Base-by-base conservation (phyloP, 78 protist genomes). In the Bigelowiella natans region DNA sequence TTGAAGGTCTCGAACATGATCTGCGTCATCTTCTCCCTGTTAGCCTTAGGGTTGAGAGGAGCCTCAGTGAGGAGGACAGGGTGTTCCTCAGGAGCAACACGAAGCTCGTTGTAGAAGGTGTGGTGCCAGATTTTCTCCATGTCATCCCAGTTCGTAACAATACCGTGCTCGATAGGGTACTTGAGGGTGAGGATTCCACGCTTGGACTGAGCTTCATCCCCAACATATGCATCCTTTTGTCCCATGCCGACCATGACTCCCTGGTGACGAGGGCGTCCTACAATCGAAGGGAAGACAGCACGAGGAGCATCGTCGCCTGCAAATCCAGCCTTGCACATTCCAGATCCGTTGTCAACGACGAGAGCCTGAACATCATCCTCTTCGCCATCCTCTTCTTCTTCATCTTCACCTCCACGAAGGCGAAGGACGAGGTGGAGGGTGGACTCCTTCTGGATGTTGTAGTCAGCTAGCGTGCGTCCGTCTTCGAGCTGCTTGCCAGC, bases 241-340 rank as follows among this genome's bases (percentile, higher is more conserved):
- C 29, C 83, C 18, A n/a, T 89, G 39, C 87, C 92, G 28, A 39
- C 29, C 28, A 36, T 84, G 26, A 36, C 87, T 0, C 95, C 96
- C 38, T 90, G 86, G 94, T 95, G 94, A 34, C 96, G 92, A 83
- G 97, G 93, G n/a, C 96, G 93, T 30, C 97, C 97, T 36, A 96
- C 95, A 31, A 94, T 92, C 38, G 95, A 82, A 37, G 97, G 97
- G 94, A 96, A 96, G 39, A 94, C 95, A 63, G 95, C 91, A 7
- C 93, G 82, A 2, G 97, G 97, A 1, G 95, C 92, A 83, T 96
- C 96, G 83, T 95, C 95, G 0, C 95, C 95, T n/a, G 97, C 96
- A 91, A 94, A 97, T n/a, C 99, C 99, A 40, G 98, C 98, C 92
- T 97, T 98, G 88, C 93, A 93, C 97, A 96, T 94, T 31, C 99